Evolutionary conservation across 257 asterid species (phyloP).

Genomic region (Fraxinus anomala): DNA sequence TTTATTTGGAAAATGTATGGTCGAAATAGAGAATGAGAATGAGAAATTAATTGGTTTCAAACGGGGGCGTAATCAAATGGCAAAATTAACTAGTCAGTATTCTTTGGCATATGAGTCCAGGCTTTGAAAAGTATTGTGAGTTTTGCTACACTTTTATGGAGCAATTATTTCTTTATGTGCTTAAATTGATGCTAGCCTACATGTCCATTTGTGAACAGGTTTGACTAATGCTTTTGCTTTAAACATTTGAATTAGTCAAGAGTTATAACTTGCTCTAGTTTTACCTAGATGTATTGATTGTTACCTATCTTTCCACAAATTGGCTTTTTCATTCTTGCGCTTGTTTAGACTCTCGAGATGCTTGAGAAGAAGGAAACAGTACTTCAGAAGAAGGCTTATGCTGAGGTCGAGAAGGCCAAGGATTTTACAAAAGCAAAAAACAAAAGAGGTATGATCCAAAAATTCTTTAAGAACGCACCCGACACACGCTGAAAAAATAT

Average conservation of each 20-base stretch:
- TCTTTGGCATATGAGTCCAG: background rate
- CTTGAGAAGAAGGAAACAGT: conserved; percentile 76
- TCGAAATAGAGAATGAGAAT: no score
- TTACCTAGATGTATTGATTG: conserved; percentile 9
- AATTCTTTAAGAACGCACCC: background rate
- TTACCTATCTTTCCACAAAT: conserved; percentile 10
- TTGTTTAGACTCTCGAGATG: conserved; percentile 65
- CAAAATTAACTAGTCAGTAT: background rate
- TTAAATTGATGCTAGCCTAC: background rate
- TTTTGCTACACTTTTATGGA: background rate
- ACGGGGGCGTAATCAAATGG: background rate
- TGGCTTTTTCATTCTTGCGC: conserved; percentile 11
- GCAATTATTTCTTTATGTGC: background rate
- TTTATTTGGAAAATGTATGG: no score
- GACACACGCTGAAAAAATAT: background rate
- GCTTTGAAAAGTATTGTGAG: background rate
- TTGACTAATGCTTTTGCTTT: background rate
- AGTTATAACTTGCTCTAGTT: background rate
- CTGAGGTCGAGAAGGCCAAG: conserved; percentile 64
- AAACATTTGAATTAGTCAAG: background rate
- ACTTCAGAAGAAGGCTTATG: conserved; percentile 70
- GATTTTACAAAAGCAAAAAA: conserved; percentile 66
- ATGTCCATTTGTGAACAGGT: background rate
- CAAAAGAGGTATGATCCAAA: conserved; percentile 55
- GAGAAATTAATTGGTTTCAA: no score